Evolutionary conservation across 176 grass and related monocot species (phyloP).

Genomic region (Alloteropsis semialata): DNA sequence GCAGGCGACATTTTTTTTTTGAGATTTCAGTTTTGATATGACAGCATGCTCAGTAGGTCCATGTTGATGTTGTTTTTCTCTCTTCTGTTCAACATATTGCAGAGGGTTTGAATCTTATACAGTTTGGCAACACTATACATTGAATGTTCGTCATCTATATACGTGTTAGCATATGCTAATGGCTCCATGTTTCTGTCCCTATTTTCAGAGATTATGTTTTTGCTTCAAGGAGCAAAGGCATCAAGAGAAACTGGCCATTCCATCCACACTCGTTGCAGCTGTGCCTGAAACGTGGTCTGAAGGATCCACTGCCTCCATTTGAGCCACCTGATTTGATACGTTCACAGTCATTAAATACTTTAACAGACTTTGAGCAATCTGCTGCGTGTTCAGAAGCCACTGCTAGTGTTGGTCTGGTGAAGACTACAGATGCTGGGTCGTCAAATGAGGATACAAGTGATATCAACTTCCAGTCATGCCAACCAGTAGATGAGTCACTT

Average conservation of each 20-base stretch:
- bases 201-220: conserved; percentile 84
- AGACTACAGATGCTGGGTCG: conserved; percentile 39
- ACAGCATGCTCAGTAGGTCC: conserved; percentile 44
- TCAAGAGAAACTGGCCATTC: conserved; percentile 83
- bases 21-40: conserved; percentile 36
- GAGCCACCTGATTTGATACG: conserved; percentile 73
- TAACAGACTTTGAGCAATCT: conserved; percentile 30
- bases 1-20: conserved; percentile 12
- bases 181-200: conserved; percentile 22
- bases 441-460: conserved; percentile 13
- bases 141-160: neutral
- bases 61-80: conserved; percentile 40
- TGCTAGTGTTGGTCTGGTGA: conserved; percentile 17
- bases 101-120: conserved; percentile 30
- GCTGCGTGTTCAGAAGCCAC: conserved; percentile 15
- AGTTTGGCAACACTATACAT: conserved; percentile 26
- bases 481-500: conserved; percentile 23
- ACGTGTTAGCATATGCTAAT: conserved; percentile 46
- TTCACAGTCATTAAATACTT: conserved; percentile 32
- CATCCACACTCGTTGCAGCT: conserved; percentile 56
- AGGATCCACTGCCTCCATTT: conserved; percentile 78
- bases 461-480: conserved; percentile 38
- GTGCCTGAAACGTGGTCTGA: conserved; percentile 69
- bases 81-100: conserved; percentile 28
- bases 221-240: conserved; percentile 68